A percentile compares a stretch with the other conserved stretches of the same genome.
phyloP scores from a whole-genome alignment of 345 rosid genomes.

The Hibiscus mutabilis region DNA sequence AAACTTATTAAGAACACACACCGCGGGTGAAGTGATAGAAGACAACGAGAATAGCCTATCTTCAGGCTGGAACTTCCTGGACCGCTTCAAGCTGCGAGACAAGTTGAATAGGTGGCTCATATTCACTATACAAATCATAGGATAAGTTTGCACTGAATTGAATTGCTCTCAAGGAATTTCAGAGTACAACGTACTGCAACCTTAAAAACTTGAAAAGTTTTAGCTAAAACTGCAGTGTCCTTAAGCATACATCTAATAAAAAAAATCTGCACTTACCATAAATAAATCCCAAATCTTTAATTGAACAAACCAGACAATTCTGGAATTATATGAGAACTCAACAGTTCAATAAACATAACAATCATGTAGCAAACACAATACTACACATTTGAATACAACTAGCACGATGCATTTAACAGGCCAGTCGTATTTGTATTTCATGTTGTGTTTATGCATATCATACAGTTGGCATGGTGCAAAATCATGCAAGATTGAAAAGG shows the following conservation, averaged over 20 bases:
- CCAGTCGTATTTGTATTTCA: neutral
- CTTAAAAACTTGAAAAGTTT: neutral
- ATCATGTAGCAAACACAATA: no score
- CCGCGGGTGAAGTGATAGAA: constrained; percentile 88
- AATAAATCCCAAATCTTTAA: no score
- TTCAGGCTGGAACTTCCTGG: constrained; percentile 31
- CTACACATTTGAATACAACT: neutral
- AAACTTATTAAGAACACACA: constrained; percentile 24
- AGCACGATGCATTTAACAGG: neutral
- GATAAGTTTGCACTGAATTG: neutral
- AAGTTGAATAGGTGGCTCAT: neutral
- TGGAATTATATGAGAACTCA: neutral
- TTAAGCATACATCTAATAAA: neutral
- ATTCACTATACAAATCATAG: neutral
- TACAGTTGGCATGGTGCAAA: neutral
- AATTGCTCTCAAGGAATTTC: neutral
- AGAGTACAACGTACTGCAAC: neutral
- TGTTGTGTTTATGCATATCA: neutral
- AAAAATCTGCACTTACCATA: neutral
- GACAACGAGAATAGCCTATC: constrained; percentile 93
- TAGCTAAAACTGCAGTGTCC: neutral
- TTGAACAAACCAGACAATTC: neutral
- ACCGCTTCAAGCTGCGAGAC: constrained; percentile 5
- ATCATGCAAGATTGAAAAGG: no score
- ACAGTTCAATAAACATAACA: neutral